These are phyloP conservation scores for Hypoxylon fuscum DNA, from an alignment of 495 filamentous ascomycete species.

Conservation along the genomic window DNA sequence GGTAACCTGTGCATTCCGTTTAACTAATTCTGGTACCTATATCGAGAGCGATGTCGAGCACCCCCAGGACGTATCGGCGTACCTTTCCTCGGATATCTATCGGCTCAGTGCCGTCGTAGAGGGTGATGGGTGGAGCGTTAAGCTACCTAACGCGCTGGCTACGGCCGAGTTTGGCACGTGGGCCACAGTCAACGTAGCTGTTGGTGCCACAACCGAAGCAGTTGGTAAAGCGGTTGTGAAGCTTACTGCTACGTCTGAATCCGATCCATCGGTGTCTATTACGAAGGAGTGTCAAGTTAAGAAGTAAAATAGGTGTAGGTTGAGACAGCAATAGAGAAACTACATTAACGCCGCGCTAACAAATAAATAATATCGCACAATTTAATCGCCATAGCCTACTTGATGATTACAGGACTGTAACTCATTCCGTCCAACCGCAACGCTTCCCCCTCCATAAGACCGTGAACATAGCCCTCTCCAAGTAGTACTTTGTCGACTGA, in stretches of 20 bases:
- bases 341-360: no score
- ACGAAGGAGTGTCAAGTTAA: slow-evolving; percentile 39
- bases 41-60: slow-evolving; percentile 30
- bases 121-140: slow-evolving; percentile 48
- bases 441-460: slow-evolving; percentile 31
- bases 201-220: slow-evolving; percentile 38
- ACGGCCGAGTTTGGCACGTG: slow-evolving; percentile 37
- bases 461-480: slow-evolving; percentile 30
- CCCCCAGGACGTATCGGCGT: slow-evolving; percentile 42
- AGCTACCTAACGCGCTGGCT: slow-evolving; percentile 47
- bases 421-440: slow-evolving; percentile 13
- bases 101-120: slow-evolving; percentile 44
- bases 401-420: slow-evolving; percentile 14
- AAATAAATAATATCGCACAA: neutral
- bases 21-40: slow-evolving; percentile 46
- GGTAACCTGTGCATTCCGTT: slow-evolving; percentile 44
- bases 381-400: neutral
- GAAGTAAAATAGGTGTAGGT: slow-evolving; percentile 13
- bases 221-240: slow-evolving; percentile 39
- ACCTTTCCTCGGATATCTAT: slow-evolving; percentile 43
- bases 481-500: slow-evolving; percentile 5
- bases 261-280: slow-evolving; percentile 39
- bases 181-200: slow-evolving; percentile 46
- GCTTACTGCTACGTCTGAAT: slow-evolving; percentile 51
- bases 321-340: neutral